Base-by-base conservation (phyloP, 495 filamentous ascomycete genomes). In the Astrothelium macrocarpum region DNA sequence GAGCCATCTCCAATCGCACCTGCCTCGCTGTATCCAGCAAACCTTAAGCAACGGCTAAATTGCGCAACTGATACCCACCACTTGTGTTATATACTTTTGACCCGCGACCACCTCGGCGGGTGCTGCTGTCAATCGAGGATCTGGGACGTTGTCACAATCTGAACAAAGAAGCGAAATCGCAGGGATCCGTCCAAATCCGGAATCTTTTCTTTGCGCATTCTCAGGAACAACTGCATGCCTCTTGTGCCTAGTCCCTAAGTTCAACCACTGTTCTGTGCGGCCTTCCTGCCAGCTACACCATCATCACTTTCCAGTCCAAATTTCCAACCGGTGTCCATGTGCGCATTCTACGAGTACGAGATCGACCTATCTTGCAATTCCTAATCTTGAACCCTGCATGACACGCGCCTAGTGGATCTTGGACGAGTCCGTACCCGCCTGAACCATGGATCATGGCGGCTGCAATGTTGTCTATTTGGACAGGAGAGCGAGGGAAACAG, bases 401-500 rank as follows among this genome's bases (percentile, higher is more conserved):
- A 26, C 5, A 26, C 20, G 29, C 49, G 7, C 25, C 5, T 16
- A 23, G 20, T 10, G 10, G 29, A 3, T 26, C 49, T 56, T 29
- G n/a, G 4, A 29, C 7, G 49, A 56, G 49, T 29, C 20, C 25
- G 9, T 26, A 5, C 29, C 25, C 3, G 49, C 49, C 49, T 7
- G 20, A 56, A 36, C 46, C 31, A 74, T 74, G 72, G 72, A 74
- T 61, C 71, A 74, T 69, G 72, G 71, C 45, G 67, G 67, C 36
- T 74, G 72, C 67, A 71, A 74, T 64, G 65, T 74, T n/a, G 70
- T 74, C 11, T 74, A 74, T 62, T 60, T 71, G 53, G 71, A 74
- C 62, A 62, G 69, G 34, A 64, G 71, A 42, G 72, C 71, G 18
- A 63, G 67, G 53, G 71, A 70, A 42, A 71, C 25, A 26, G 49